Evolutionary conservation across 225 moss, liverwort and hornwort species (phyloP), one percentile per base, ranked within the genome.

Genomic region (Anthoceros angustus): DNA sequence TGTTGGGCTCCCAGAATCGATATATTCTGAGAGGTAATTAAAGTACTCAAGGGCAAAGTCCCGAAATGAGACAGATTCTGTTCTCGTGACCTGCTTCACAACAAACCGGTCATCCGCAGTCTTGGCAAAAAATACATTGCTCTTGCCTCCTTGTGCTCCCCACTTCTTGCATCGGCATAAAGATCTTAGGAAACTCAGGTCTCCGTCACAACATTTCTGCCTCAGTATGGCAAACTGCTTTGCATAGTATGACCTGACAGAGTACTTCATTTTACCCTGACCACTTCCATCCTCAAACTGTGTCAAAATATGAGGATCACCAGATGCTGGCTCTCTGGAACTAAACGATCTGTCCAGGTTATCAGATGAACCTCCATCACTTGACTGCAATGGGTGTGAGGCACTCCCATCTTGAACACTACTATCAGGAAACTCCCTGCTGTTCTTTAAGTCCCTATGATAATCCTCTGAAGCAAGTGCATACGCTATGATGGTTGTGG

Each of bases 91-190:
- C 87, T 94, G 90, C 50, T 94, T 94, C 42, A 94, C 94, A 25
- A 94, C 83, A 75, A 94, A 90, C 45, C 94, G 84, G 72, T 94
- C 94, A 80, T 94, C 94, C 69, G 83, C 79, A 12, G 94, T 94
- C 71, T 90, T 94, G 5, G 94, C 94, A 67, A 94, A 94, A 71
- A 88, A 90, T 25, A 90, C 94, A 64, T 94, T 94, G 78, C 94
- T 94, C 73, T 94, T 94, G 16, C 94, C 94, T 68, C 94, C 94
- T 74, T 87, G 90, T 67, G 94, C 94, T 71, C 80, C 90, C 94
- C 94, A 94, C 68, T 88, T 90, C 75, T 82, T 85, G 78, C 90
- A 94, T 45, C 90, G 86, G 77, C 87, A 84, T 71, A 94, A 80
- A 14, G 94, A 94, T 63, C 87, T 86, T 25, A 94, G 77, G 62